A percentile compares a stretch with the other conserved stretches of the same genome.
Conservation (phyloP, 2,329 filamentous ascomycete genomes). For the Claviceps sp. region DNA sequence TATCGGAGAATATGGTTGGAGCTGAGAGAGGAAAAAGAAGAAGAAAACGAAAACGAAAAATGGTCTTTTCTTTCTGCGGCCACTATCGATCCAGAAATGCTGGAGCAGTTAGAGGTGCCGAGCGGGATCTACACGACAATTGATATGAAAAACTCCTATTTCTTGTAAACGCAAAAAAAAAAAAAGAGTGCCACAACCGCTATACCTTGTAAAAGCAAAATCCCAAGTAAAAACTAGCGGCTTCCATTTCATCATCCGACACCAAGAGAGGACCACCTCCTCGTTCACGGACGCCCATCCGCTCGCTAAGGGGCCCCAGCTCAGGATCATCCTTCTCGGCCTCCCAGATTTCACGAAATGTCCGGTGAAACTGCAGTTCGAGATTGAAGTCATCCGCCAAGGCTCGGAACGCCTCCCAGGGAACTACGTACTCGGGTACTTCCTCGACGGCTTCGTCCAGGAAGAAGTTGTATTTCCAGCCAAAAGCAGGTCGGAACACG, state of each 20-base stretch:
- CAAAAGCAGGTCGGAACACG: constrained; percentile 84
- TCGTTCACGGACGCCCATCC: constrained; percentile 83
- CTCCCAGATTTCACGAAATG: constrained; percentile 83
- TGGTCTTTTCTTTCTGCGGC: background rate
- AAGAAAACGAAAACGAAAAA: background rate
- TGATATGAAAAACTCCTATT: no score
- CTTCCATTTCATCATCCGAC: constrained; percentile 80
- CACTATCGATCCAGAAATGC: no score
- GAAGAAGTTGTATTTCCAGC: constrained; percentile 97
- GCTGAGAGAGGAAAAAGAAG: background rate
- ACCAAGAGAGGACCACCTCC: constrained; percentile 55
- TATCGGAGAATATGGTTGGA: no score
- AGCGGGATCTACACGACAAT: no score
- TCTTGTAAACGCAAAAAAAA: no score
- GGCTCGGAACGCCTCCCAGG: constrained; percentile 94
- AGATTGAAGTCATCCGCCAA: constrained; percentile 94
- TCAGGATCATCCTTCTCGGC: constrained; percentile 76
- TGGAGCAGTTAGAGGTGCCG: no score
- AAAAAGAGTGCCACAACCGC: background rate
- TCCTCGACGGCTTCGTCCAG: constrained; percentile 92
- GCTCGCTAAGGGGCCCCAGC: constrained; percentile 73
- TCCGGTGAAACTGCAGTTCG: constrained; percentile 85
- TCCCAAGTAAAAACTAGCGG: constrained; percentile 78
- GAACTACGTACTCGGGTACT: constrained; percentile 93
- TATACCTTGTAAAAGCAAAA: constrained; percentile 97